A percentile compares a stretch with the other conserved stretches of the same genome.
phyloP scores from a whole-genome alignment of 345 rosid species.

The Camelina sativa region DNA sequence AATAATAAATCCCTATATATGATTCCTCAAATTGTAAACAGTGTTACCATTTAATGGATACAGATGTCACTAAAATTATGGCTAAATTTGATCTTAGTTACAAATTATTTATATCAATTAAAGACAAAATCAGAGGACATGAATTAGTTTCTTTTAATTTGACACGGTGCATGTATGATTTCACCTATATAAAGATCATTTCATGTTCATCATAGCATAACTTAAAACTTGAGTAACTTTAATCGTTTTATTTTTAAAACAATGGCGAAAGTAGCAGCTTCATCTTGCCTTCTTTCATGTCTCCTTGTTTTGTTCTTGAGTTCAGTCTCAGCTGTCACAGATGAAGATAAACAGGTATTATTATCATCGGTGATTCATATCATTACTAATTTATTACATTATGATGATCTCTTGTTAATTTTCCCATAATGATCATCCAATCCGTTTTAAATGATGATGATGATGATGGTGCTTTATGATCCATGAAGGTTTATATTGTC shows the following conservation, averaged over 20 bases:
- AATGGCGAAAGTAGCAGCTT: constrained; percentile 28
- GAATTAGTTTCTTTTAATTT: constrained; percentile 28
- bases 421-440: background rate
- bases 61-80: constrained; percentile 5
- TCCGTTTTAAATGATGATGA: background rate
- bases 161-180: constrained; percentile 20
- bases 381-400: background rate
- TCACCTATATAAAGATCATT: constrained; percentile 17
- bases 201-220: background rate
- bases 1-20: constrained; percentile 6
- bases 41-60: constrained; percentile 8
- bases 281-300: constrained; percentile 22
- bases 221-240: background rate
- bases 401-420: background rate
- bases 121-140: constrained; percentile 21
- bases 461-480: constrained; percentile 1
- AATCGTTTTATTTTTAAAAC: background rate
- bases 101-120: constrained; percentile 7
- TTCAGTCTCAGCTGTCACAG: constrained; percentile 20
- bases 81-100: constrained; percentile 1
- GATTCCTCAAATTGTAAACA: background rate
- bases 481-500: constrained; percentile 31
- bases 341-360: constrained; percentile 35
- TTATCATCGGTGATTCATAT: background rate
- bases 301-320: constrained; percentile 2